Evolutionary conservation across 164 flowering plant genomes (phyloP), one percentile per base, ranked within the genome.

Genomic region (Tetracentron sinense): DNA sequence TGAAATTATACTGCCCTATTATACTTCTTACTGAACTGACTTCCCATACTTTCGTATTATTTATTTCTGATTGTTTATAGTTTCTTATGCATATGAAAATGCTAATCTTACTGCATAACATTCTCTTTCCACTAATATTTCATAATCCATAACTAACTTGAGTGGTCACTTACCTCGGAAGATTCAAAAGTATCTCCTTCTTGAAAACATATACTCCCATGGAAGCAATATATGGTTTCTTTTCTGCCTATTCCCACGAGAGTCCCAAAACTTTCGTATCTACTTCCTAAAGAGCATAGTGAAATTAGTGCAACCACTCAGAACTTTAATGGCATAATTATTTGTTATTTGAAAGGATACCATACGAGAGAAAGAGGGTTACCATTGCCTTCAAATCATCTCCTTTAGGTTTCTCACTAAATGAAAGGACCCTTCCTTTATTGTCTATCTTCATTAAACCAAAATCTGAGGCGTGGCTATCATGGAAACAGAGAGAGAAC

Each of bases 171-270:
- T 81, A 91, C 97, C 93, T 91, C 62, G 89, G 73, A 66, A 92
- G 87, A 67, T 92, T 89, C 62, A 89, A 70, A 61, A 92, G 92
- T 55, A 89, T 86, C 74, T 92, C 97, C 69, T 89, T 92, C 78
- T 87, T 92, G 84, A 92, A 92, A 54, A 87, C 75, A 68, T 92
- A 92, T 6, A 89, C 95, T 64, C 97, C 98, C 96, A 90, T 94
- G 60, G 97, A 94, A 55, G 97, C 98, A 53, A 90, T 94, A 72
- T 86, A 94, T 30, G 98, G 96, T 63, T 90, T 90, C 78, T 83
- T 83, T 63, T 65, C 66, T n/a, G 96, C 95, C 55, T 90, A 97
- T 12, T 83, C 88, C 54, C 56, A 52, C 1, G 98, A 79, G 47
- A 94, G 81, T 44, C 98, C 98, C 72, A 94, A 64, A 47, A 90